phyloP scores from a whole-genome alignment of 257 asterid species.

The Capsicum pubescens region DNA sequence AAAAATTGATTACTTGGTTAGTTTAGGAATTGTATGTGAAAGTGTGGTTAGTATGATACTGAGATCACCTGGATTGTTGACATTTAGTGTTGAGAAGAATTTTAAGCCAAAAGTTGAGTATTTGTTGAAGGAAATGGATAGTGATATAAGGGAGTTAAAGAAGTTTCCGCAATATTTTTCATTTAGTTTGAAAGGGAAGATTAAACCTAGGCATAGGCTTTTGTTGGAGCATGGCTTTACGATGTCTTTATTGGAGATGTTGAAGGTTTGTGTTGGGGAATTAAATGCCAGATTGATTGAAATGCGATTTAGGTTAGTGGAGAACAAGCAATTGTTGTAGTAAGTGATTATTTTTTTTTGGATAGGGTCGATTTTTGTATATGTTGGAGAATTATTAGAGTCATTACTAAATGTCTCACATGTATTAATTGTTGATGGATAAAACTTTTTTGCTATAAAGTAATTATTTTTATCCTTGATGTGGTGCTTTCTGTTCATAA shows the following conservation, averaged over 20 bases:
- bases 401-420: background rate
- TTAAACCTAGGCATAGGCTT: conserved; percentile 66
- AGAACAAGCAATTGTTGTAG: conserved; percentile 41
- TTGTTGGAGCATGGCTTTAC: conserved; percentile 59
- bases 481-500: background rate
- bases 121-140: conserved; percentile 71
- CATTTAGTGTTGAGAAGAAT: conserved; percentile 82
- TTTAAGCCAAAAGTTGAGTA: conserved; percentile 70
- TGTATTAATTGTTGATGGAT: background rate
- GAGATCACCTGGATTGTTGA: conserved; percentile 87
- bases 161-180: conserved; percentile 87
- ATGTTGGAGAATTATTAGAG: conserved; percentile 13
- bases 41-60: conserved; percentile 75
- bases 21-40: conserved; percentile 58
- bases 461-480: conserved; percentile 16
- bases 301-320: conserved; percentile 53
- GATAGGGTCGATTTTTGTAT: background rate
- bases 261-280: conserved; percentile 80
- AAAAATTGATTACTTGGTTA: conserved; percentile 61
- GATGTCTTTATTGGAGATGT: conserved; percentile 66
- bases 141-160: conserved; percentile 71
- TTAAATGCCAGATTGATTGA: conserved; percentile 64
- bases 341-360: conserved; percentile 32
- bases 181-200: conserved; percentile 81
- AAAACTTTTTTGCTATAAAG: background rate